These are phyloP conservation scores for Penicillium psychrofluorescens DNA, from an alignment of 495 filamentous ascomycete genomes.

Conservation along the genomic window DNA sequence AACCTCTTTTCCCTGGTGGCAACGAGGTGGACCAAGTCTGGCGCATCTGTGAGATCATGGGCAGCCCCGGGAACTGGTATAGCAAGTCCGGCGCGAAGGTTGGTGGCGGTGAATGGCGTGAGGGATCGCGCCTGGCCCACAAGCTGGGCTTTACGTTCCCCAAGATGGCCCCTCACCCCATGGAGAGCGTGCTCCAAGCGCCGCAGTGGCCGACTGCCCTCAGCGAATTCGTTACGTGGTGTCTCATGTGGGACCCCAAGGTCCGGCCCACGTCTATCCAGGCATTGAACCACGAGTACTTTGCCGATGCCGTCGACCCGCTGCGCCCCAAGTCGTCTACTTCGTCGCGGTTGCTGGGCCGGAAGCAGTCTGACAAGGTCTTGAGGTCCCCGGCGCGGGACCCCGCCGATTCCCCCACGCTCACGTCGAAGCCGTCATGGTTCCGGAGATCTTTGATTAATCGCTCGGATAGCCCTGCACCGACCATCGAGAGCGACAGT, in stretches of 20 bases:
- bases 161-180: conserved; percentile 96
- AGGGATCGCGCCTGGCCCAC: conserved; percentile 84
- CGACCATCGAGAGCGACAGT: conserved; percentile 28
- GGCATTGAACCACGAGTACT: conserved; percentile 90
- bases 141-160: conserved; percentile 98
- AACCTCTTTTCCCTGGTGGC: conserved; percentile 92
- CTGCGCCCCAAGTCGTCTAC: conserved; percentile 85
- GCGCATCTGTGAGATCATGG: conserved; percentile 99
- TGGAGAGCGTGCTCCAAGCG: conserved; percentile 85
- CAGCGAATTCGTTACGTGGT: conserved; percentile 93
- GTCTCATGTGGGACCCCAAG: conserved; percentile 98
- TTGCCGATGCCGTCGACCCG: conserved; percentile 91
- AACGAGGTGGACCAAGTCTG: conserved; percentile 99
- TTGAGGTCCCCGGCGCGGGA: conserved; percentile 55
- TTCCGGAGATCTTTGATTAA: conserved; percentile 89
- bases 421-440: conserved; percentile 85
- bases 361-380: conserved; percentile 79
- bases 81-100: conserved; percentile 80
- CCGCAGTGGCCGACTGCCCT: conserved; percentile 90
- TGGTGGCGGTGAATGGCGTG: conserved; percentile 96
- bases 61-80: conserved; percentile 96
- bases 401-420: conserved; percentile 56
- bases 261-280: conserved; percentile 88
- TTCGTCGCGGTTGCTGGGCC: conserved; percentile 64
- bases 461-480: conserved; percentile 51